Conservation (phyloP, 768 basidiomycete genomes). For the Cystofilobasidium capitatum region DNA sequence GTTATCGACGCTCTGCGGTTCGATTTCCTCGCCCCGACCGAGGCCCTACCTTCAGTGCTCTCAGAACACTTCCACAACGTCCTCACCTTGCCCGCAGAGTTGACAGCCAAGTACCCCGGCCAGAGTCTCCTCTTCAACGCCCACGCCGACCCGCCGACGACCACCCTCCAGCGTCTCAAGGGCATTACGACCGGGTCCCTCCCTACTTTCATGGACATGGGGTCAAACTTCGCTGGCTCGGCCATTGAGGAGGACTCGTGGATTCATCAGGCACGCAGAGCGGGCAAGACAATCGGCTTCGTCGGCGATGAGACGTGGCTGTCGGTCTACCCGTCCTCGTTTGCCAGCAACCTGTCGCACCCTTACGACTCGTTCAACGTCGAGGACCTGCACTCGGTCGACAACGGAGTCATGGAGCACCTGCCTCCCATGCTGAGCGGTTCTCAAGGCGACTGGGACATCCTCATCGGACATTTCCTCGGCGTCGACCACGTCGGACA, state of each 20-base stretch:
- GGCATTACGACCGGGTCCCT: conserved; percentile 88
- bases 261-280: conserved; percentile 55
- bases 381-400: conserved; percentile 92
- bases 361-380: conserved; percentile 97
- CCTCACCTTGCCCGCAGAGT: conserved; percentile 63
- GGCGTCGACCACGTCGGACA: conserved; percentile 97
- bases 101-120: conserved; percentile 54
- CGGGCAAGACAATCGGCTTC: conserved; percentile 60
- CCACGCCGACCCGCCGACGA: conserved; percentile 87
- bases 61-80: conserved; percentile 66
- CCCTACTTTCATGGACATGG: conserved; percentile 91
- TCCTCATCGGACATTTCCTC: conserved; percentile 83
- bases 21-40: conserved; percentile 74
- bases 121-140: conserved; percentile 81
- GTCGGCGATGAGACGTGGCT: conserved; percentile 99
- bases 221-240: conserved; percentile 80
- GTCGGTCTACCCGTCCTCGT: conserved; percentile 68
- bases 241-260: conserved; percentile 81
- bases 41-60: conserved; percentile 35
- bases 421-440: conserved; percentile 64
- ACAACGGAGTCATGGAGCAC: conserved; percentile 75
- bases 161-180: conserved; percentile 89
- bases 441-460: conserved; percentile 57
- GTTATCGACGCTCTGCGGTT: conserved; percentile 89
- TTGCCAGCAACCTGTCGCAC: conserved; percentile 61